Percentiles rank a stretch among this genome's conserved stretches.
Evolutionary conservation across 2,329 filamentous ascomycete species (phyloP).

Genomic region (Colletotrichum salicis): DNA sequence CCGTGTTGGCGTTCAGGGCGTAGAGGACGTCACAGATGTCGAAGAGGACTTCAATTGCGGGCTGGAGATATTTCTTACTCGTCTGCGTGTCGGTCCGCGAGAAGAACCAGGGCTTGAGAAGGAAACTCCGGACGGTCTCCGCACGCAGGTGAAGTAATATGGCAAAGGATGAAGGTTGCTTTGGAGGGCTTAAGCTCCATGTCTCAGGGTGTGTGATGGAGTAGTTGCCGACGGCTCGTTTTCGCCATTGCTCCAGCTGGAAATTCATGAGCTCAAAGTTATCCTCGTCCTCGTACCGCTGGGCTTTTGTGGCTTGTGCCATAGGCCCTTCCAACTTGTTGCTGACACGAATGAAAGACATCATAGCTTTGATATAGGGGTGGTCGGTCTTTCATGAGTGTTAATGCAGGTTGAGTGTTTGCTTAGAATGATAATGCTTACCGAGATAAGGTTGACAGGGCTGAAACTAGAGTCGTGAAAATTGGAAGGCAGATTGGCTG

Average conservation of each 20-base stretch:
- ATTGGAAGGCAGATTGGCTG: background rate
- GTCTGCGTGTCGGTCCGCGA: background rate
- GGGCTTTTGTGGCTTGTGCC: constrained; percentile 24
- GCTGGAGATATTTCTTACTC: background rate
- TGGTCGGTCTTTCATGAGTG: background rate
- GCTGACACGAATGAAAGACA: constrained; percentile 37
- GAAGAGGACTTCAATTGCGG: constrained; percentile 3
- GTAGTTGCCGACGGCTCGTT: constrained; percentile 36
- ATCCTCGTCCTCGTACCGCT: constrained; percentile 40
- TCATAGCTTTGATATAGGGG: background rate
- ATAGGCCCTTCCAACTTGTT: constrained; percentile 38
- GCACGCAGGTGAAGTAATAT: background rate
- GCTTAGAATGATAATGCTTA: background rate
- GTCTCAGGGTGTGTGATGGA: background rate
- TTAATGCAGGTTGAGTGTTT: background rate
- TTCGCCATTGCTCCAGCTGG: constrained; percentile 41
- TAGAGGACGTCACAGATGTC: constrained; percentile 3
- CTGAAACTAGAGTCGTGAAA: background rate
- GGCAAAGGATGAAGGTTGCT: background rate
- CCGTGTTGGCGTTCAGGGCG: constrained; percentile 4
- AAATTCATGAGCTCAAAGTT: constrained; percentile 44
- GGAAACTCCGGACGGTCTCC: background rate
- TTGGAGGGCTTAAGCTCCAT: background rate
- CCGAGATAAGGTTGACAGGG: background rate
- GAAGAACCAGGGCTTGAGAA: background rate